phyloP scores from a whole-genome alignment of 2,329 filamentous ascomycete species.

The Alternaria arbusti region DNA sequence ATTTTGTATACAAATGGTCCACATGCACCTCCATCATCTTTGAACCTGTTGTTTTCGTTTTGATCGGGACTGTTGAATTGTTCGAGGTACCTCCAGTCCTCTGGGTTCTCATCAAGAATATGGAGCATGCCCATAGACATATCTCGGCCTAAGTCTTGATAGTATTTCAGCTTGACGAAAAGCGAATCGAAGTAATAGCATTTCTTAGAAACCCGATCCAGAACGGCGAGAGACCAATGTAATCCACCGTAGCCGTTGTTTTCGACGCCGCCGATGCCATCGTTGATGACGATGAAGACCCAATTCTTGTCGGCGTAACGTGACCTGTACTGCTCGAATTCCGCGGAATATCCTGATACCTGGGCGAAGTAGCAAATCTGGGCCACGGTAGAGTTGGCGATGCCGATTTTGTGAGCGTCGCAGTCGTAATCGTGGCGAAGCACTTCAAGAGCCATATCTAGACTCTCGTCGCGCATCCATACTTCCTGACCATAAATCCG shows the following conservation, averaged over 20 bases:
- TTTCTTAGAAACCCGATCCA: slow-evolving; percentile 13
- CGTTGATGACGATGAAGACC: slow-evolving; percentile 36
- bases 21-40: slow-evolving; percentile 22
- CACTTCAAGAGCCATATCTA: slow-evolving; percentile 29
- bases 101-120: slow-evolving; percentile 16
- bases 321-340: slow-evolving; percentile 12
- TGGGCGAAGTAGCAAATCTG: slow-evolving; percentile 16
- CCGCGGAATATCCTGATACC: background rate
- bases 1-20: slow-evolving; percentile 30
- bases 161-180: background rate
- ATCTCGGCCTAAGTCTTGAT: background rate
- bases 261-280: slow-evolving; percentile 15
- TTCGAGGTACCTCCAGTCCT: background rate
- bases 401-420: slow-evolving; percentile 17
- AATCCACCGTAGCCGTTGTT: slow-evolving; percentile 10
- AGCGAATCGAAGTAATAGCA: slow-evolving; percentile 30
- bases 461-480: slow-evolving; percentile 27
- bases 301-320: slow-evolving; percentile 23
- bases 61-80: slow-evolving; percentile 21
- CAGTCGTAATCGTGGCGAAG: slow-evolving; percentile 11
- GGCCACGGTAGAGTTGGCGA: slow-evolving; percentile 21
- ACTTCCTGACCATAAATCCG: background rate
- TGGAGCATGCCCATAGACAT: slow-evolving; percentile 12
- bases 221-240: slow-evolving; percentile 32
- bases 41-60: slow-evolving; percentile 14